Percentiles rank a stretch among this genome's conserved stretches.
phyloP scores from a whole-genome alignment of 2,329 filamentous ascomycete genomes.

The Westerdykella sp. region DNA sequence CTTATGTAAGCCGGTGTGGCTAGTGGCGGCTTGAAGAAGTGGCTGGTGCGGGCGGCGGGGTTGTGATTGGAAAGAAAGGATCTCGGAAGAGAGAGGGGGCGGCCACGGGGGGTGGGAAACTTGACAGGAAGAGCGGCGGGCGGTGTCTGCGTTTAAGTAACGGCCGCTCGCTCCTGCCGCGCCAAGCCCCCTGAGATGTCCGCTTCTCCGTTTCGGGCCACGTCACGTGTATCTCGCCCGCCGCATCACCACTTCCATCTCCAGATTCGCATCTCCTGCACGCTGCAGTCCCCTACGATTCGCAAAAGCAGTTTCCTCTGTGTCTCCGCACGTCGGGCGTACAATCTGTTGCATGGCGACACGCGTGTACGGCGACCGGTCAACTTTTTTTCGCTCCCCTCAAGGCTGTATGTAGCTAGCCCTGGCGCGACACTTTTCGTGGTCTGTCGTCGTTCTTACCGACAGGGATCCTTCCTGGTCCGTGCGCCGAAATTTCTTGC shows the following conservation, averaged over 20 bases:
- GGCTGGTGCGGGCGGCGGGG: conserved; percentile 20
- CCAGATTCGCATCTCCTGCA: background rate
- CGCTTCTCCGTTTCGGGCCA: conserved; percentile 5
- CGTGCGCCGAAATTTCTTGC: conserved; percentile 13
- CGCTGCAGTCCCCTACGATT: background rate
- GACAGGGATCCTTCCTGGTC: background rate
- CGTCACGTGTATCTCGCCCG: conserved; percentile 7
- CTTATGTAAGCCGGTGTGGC: conserved; percentile 17
- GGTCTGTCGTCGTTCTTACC: background rate
- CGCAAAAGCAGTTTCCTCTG: conserved; percentile 1
- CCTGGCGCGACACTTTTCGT: background rate
- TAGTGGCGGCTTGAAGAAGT: conserved; percentile 12
- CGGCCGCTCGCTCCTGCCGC: conserved; percentile 14
- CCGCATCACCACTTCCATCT: background rate
- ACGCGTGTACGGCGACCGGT: conserved; percentile 1
- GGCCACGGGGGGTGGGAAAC: conserved; percentile 12
- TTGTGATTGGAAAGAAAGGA: conserved; percentile 27
- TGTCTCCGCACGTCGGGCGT: background rate
- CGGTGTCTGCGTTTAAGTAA: conserved; percentile 14
- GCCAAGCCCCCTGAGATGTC: conserved; percentile 19
- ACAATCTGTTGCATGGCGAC: background rate
- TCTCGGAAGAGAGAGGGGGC: background rate
- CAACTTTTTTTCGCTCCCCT: conserved; percentile 5
- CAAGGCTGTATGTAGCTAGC: no score
- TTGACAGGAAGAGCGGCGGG: conserved; percentile 16